These are phyloP conservation scores for Asclepias syriaca DNA, from an alignment of 257 asterid species.

Conservation along the genomic window DNA sequence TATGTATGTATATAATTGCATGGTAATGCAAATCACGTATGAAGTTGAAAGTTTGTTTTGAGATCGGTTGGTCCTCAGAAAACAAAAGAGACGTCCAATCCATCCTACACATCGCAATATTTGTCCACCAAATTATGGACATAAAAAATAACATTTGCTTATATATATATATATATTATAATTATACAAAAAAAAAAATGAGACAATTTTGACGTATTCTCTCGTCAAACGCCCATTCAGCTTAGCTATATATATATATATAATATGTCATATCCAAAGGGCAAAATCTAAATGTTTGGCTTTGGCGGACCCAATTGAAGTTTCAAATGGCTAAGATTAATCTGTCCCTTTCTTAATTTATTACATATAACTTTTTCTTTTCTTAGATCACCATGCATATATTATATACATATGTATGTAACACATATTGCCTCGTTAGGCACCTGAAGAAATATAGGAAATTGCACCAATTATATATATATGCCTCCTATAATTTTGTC, in stretches of 20 bases:
- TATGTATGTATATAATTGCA: not conserved
- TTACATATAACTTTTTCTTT: too few species aligned
- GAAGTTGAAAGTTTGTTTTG: not conserved
- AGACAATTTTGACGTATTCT: not conserved
- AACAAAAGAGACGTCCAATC: not conserved
- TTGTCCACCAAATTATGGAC: conserved; percentile 11
- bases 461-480: not conserved
- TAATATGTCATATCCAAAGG: not conserved
- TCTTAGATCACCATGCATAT: too few species aligned
- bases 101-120: conserved; percentile 3
- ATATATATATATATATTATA: not conserved
- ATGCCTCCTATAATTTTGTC: too few species aligned
- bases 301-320: conserved; percentile 3
- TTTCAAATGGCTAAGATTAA: not conserved
- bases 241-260: not conserved
- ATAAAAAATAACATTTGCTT: not conserved
- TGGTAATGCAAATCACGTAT: not conserved
- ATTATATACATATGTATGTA: too few species aligned
- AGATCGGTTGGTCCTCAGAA: conserved; percentile 8
- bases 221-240: not conserved
- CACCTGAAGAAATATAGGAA: not conserved
- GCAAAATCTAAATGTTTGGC: conserved; percentile 4
- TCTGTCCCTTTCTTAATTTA: conserved; percentile 7
- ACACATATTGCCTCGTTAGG: not conserved
- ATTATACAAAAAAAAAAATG: not conserved